A percentile compares a stretch with the other conserved stretches of the same genome.
Evolutionary conservation across 768 basidiomycete genomes (phyloP).

Genomic region (Rhodotorula kratochvilovae): DNA sequence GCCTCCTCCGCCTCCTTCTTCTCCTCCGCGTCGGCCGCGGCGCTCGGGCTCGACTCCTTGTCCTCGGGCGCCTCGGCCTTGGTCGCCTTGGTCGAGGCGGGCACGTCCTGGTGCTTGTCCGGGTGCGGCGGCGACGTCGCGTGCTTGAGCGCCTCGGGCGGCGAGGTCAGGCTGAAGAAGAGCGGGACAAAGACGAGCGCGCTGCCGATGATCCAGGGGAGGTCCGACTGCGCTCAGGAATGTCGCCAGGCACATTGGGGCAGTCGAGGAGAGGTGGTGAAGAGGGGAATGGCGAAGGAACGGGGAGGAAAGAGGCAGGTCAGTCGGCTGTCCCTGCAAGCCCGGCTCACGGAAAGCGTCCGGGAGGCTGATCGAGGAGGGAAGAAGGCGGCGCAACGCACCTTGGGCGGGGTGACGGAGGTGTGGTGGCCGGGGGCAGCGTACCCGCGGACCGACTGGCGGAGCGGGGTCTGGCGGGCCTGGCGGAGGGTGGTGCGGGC

Average conservation of each 20-base stretch:
- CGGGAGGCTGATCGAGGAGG: no score
- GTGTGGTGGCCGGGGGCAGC: neutral
- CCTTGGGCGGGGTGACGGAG: neutral
- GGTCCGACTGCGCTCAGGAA: constrained; percentile 1
- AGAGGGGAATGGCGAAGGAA: neutral
- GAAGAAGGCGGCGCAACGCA: neutral
- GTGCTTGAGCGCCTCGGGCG: constrained; percentile 6
- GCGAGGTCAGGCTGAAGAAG: constrained; percentile 16
- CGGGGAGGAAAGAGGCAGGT: no score
- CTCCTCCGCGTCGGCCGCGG: neutral
- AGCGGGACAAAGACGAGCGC: constrained; percentile 13
- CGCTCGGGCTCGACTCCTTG: constrained; percentile 2
- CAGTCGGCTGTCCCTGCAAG: no score
- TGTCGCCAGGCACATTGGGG: no score
- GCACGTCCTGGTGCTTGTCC: neutral
- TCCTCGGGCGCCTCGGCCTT: neutral
- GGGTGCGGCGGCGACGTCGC: neutral
- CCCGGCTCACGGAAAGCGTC: no score
- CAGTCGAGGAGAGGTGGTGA: no score
- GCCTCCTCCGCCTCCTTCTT: neutral
- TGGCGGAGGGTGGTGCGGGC: constrained; percentile 1
- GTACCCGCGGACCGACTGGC: neutral
- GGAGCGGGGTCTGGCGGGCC: neutral
- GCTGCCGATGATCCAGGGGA: constrained; percentile 13
- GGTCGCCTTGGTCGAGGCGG: neutral